Evolutionary conservation across 495 filamentous ascomycete species (phyloP).

Genomic region (Annulohypoxylon stygium): DNA sequence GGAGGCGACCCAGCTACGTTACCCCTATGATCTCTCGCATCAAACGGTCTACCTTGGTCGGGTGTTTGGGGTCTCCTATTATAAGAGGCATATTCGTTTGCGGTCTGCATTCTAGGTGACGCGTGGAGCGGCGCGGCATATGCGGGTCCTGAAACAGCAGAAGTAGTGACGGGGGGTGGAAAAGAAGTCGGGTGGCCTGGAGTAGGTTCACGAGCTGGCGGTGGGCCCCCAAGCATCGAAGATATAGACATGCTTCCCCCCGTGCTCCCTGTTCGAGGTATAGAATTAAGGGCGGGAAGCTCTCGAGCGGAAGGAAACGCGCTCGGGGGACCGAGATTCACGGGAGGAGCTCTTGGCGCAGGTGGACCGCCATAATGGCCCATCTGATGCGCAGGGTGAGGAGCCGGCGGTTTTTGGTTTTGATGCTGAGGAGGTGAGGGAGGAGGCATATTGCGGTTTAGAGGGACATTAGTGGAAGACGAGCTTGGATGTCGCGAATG

Average conservation of each 20-base stretch:
- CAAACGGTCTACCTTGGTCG: slow-evolving; percentile 69
- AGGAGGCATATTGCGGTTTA: slow-evolving; percentile 66
- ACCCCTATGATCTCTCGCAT: slow-evolving; percentile 61
- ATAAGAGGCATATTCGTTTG: slow-evolving; percentile 69
- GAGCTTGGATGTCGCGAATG: slow-evolving; percentile 68
- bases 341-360: slow-evolving; percentile 62
- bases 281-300: slow-evolving; percentile 65
- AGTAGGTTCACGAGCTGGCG: slow-evolving; percentile 64
- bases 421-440: slow-evolving; percentile 64
- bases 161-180: slow-evolving; percentile 64
- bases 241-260: slow-evolving; percentile 96
- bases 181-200: slow-evolving; percentile 66
- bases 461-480: slow-evolving; percentile 63
- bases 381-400: slow-evolving; percentile 55
- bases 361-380: slow-evolving; percentile 61
- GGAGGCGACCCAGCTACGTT: slow-evolving; percentile 62
- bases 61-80: slow-evolving; percentile 79
- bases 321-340: slow-evolving; percentile 65
- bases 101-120: slow-evolving; percentile 64
- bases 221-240: slow-evolving; percentile 84
- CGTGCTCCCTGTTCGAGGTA: slow-evolving; percentile 58
- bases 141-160: slow-evolving; percentile 61
- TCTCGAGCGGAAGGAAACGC: slow-evolving; percentile 66
- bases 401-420: slow-evolving; percentile 51
- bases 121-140: slow-evolving; percentile 63